Base-by-base conservation (phyloP, 2,329 filamentous ascomycete species). In the Colletotrichum lentis region DNA sequence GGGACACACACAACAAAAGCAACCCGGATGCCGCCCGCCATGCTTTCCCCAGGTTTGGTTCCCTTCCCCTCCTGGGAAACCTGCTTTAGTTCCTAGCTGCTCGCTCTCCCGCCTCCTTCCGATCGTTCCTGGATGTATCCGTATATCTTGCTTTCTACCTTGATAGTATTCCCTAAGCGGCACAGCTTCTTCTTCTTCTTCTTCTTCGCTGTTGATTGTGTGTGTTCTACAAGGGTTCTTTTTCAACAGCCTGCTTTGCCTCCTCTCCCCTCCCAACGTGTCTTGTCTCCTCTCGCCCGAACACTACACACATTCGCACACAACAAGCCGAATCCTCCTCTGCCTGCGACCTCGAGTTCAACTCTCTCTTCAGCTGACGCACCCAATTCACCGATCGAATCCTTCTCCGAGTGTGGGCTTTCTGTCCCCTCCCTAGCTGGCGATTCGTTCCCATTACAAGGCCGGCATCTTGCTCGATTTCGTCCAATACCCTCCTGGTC, bases 21-120 rank as follows among this genome's bases (percentile, higher is more conserved):
- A 55, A 44, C 50, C 35, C 56, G 55, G 18, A 55, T 56, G 44
- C 62, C 55, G 16, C 62, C 31, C 43, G 43, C 31, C 43, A 44
- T 60, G 47, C n/a, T 50, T 67, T 60, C 65, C 65, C 62, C 65
- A 41, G 65, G 60, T 68, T 64, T n/a, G n/a, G n/a, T n/a, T 44
- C 44, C 27, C 11, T 12, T 41, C 3, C 56, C 63, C 20, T 16
- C 64, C 27, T 2, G 57, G 35, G 24, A 37, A 59, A 49, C 47
- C 20, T 64, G 61, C 41, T 49, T 58, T 44, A 41, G 31, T 35
- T 54, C 43, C 31, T 10, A 35, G 31, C n/a, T n/a, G n/a, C n/a
- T 7, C 20, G 47, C n/a, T 41, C 27, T 50, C 31, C 41, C 53
- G 64, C 46, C 57, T 64, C 59, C 59, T 46, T 47, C 52, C 53